Base-by-base conservation (phyloP, 768 basidiomycete species). In the Russula brevipes region DNA sequence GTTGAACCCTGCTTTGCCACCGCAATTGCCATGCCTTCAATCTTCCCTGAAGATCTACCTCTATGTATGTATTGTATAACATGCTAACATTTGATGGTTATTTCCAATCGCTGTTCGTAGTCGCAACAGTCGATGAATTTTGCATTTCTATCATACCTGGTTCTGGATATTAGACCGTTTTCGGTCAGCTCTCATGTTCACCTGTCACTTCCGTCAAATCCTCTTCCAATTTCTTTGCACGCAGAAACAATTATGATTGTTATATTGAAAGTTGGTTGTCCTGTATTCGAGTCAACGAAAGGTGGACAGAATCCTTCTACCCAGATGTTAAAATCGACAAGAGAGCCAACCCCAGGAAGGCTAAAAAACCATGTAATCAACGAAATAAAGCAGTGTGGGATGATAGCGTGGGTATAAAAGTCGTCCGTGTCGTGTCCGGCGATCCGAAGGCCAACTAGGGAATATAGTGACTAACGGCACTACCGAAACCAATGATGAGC, bases 361-460 rank as follows among this genome's bases (percentile, higher is more conserved):
- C 54, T 16, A 44, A 59, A 50, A 50, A 42, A 24, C 39, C 41
- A 51, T 55, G 41, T 50, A 39, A 36, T n/a, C 41, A 56, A 64
- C 56, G 19, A 60, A 50, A 55, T 64, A 53, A 64, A 54, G 58
- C 44, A 10, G 10, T 59, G 49, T 33, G n/a, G 44, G 39, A 47
- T 59, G 41, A 58, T 54, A 35, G 36, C 19, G 16, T 44, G 63
- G 63, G 63, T 64, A 64, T 60, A 59, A 24, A 31, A 36, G 17
- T 59, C 50, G 16, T 50, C 41, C 41, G 17, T 8, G 8, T 31
- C n/a, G 17, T 8, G 8, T 31, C n/a, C 16, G n/a, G 14, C 36
- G 10, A 10, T 46, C 36, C 33, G 36, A 54, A 52, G 19, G 9
- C 14, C 31, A 19, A 49, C 62, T 59, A 59, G 5, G 30, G 3